A percentile compares a stretch with the other conserved stretches of the same genome.
phyloP scores from a whole-genome alignment of 1,284 basidiomycete genomes.

The Ganoderma sinense region DNA sequence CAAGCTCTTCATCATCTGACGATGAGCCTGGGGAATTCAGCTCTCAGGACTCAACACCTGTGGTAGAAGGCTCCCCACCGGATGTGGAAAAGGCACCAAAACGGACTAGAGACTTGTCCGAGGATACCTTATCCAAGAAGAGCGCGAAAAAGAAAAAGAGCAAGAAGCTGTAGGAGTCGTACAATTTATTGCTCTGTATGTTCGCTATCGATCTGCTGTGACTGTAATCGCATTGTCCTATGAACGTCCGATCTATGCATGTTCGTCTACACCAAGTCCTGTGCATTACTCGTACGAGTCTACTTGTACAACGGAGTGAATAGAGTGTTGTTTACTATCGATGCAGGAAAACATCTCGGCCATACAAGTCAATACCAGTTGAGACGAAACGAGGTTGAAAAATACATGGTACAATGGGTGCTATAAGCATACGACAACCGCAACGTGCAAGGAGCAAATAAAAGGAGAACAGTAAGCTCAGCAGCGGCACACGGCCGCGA shows the following conservation, averaged over 20 bases:
- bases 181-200: background rate
- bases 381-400: background rate
- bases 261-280: slow-evolving; percentile 1
- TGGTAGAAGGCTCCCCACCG: background rate
- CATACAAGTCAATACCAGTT: slow-evolving; percentile 8
- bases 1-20: background rate
- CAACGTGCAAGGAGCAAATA: background rate
- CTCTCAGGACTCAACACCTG: background rate
- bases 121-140: slow-evolving; percentile 2
- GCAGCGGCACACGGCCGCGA: background rate
- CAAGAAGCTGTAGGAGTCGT: slow-evolving; percentile 5
- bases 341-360: slow-evolving; percentile 4
- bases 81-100: background rate
- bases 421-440: background rate
- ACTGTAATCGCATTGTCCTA: background rate
- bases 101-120: background rate
- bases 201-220: slow-evolving; percentile 2
- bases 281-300: slow-evolving; percentile 22
- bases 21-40: background rate
- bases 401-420: background rate
- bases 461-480: background rate
- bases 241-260: background rate
- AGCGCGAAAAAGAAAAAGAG: slow-evolving; percentile 15
- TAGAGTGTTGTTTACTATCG: slow-evolving; percentile 20
- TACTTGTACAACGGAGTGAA: slow-evolving; percentile 23